Evolutionary conservation across 176 grass and related monocot genomes (phyloP).

Genomic region (barley (Hordeum vulgare)): DNA sequence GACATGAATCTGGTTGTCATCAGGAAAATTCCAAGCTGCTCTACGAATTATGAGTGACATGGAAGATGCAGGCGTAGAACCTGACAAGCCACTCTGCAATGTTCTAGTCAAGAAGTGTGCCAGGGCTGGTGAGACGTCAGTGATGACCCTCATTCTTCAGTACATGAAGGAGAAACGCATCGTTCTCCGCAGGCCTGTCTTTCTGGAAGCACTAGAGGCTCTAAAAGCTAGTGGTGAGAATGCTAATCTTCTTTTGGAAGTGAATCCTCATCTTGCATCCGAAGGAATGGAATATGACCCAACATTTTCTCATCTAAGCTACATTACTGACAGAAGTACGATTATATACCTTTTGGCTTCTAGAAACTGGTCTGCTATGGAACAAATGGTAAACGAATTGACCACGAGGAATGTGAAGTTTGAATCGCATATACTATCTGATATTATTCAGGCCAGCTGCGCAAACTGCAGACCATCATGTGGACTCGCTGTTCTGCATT

Average conservation of each 20-base stretch:
- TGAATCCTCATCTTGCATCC: constrained; percentile 56
- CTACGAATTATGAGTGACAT: constrained; percentile 54
- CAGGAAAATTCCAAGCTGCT: constrained; percentile 65
- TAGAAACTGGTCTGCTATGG: constrained; percentile 50
- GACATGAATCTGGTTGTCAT: neutral
- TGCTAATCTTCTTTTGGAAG: constrained; percentile 57
- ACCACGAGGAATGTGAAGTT: constrained; percentile 32
- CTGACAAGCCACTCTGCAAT: constrained; percentile 69
- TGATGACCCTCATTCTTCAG: constrained; percentile 53
- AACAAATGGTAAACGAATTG: constrained; percentile 37
- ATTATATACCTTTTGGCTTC: constrained; percentile 48
- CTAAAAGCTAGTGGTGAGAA: constrained; percentile 47
- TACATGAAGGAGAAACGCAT: constrained; percentile 70
- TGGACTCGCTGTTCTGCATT: constrained; percentile 37
- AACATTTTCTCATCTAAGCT: constrained; percentile 30
- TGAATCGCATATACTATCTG: constrained; percentile 45
- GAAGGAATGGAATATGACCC: constrained; percentile 48
- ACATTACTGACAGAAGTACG: constrained; percentile 43
- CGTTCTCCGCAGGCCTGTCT: constrained; percentile 57
- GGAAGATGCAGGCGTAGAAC: constrained; percentile 67
- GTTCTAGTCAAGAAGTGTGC: constrained; percentile 70
- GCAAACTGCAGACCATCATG: constrained; percentile 40
- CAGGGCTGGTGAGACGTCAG: constrained; percentile 46
- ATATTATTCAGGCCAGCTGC: constrained; percentile 49
- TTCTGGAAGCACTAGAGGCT: constrained; percentile 57